Percentiles rank a stretch among this genome's conserved stretches.
These are phyloP conservation scores for Helianthus tuberosus DNA, from an alignment of 129 eudicot genomes.

Conservation along the genomic window DNA sequence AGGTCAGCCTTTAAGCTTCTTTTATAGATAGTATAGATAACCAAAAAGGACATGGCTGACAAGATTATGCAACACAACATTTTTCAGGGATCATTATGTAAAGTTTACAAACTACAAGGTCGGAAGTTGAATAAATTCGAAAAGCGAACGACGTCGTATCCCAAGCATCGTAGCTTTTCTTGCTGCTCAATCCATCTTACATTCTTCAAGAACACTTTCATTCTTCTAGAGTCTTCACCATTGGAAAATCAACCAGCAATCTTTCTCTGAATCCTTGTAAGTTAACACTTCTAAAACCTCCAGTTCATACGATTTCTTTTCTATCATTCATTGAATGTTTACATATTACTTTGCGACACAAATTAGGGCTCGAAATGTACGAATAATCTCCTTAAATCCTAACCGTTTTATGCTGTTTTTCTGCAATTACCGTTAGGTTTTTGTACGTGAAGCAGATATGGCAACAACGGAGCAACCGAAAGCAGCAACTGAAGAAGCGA, in stretches of 20 bases:
- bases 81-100: constrained; percentile 4
- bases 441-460: constrained; percentile 31
- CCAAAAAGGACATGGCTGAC: too few relatives aligned
- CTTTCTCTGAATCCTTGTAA: constrained; percentile 17
- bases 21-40: too few relatives aligned
- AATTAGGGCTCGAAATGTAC: constrained; percentile 18
- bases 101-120: constrained; percentile 8
- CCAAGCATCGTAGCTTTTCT: neutral
- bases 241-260: neutral
- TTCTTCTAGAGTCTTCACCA: neutral
- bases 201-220: constrained; percentile 12
- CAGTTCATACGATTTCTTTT: neutral
- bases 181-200: constrained; percentile 13
- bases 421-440: constrained; percentile 5
- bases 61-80: neutral
- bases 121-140: neutral
- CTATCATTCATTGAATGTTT: neutral
- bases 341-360: neutral
- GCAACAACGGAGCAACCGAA: constrained; percentile 56
- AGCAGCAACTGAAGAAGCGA: constrained; percentile 64
- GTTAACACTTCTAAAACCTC: neutral
- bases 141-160: neutral
- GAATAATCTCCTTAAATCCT: neutral
- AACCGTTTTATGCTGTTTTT: neutral
- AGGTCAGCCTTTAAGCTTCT: too few relatives aligned